phyloP scores from a whole-genome alignment of 2,329 filamentous ascomycete species.

The Leptographium galeiforme region DNA sequence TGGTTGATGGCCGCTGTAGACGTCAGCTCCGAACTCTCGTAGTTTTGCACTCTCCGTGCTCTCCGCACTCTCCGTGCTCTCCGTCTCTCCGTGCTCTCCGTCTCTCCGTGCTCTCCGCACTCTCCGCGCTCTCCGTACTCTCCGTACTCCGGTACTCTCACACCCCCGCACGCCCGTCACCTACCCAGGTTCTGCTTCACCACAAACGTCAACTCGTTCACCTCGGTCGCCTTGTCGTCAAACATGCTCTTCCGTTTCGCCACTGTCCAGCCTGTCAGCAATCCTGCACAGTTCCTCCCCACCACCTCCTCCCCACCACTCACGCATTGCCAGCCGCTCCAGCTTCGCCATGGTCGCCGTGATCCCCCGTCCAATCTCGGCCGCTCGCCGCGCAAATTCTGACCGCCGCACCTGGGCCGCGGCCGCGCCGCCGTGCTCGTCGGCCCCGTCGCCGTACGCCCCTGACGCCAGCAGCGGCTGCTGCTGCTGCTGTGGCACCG shows the following conservation, averaged over 20 bases:
- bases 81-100: background rate
- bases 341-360: slow-evolving; percentile 87
- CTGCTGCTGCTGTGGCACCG: slow-evolving; percentile 6
- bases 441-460: slow-evolving; percentile 39
- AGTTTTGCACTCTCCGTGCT: too few species aligned
- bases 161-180: background rate
- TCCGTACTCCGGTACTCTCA: background rate
- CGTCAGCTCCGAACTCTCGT: too few species aligned
- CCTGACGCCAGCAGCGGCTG: slow-evolving; percentile 53
- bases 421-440: slow-evolving; percentile 45
- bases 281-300: background rate
- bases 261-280: slow-evolving; percentile 23
- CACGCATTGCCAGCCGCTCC: slow-evolving; percentile 68
- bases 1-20: slow-evolving; percentile 48
- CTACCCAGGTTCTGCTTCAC: slow-evolving; percentile 12
- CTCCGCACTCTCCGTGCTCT: background rate
- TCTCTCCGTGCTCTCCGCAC: background rate
- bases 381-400: slow-evolving; percentile 85
- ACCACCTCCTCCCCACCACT: background rate
- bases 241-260: slow-evolving; percentile 96
- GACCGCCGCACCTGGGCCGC: slow-evolving; percentile 42
- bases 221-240: slow-evolving; percentile 91
- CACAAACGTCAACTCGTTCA: slow-evolving; percentile 90
- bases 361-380: slow-evolving; percentile 85
- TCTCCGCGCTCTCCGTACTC: too few species aligned